phyloP scores from a whole-genome alignment of 108 stramenopile species.

The Fragilariopsis cylindrus region DNA sequence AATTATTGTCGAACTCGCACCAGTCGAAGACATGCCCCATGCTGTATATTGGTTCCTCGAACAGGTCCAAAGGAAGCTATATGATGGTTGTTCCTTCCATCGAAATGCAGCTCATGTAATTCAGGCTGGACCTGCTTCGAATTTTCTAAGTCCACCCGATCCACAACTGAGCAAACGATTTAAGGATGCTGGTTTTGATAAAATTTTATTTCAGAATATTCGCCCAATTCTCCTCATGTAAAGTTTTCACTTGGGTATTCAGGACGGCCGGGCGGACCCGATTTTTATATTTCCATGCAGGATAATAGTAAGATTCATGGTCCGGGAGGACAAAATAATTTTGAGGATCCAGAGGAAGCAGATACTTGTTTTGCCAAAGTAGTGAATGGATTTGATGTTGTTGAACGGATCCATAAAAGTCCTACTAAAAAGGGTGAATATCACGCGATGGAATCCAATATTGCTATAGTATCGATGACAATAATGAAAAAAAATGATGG shows the following conservation, averaged over 20 bases:
- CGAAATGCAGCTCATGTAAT: slow-evolving; percentile 81
- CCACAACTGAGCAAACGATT: slow-evolving; percentile 37
- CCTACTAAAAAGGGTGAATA: slow-evolving; percentile 29
- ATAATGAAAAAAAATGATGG: background rate
- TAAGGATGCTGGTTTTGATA: slow-evolving; percentile 35
- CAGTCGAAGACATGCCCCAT: slow-evolving; percentile 77
- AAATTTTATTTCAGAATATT: slow-evolving; percentile 83
- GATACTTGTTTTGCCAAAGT: slow-evolving; percentile 94
- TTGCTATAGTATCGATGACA: slow-evolving; percentile 40
- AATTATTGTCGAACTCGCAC: slow-evolving; percentile 70
- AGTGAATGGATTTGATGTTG: slow-evolving; percentile 50
- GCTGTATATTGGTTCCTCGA: slow-evolving; percentile 78
- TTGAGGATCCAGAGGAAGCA: slow-evolving; percentile 79
- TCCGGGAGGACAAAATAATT: slow-evolving; percentile 78
- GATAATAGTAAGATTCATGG: slow-evolving; percentile 88
- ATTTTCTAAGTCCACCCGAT: slow-evolving; percentile 43
- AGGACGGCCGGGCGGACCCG: slow-evolving; percentile 91
- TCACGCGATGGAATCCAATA: slow-evolving; percentile 29
- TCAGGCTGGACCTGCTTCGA: slow-evolving; percentile 62
- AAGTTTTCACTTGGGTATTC: slow-evolving; percentile 82
- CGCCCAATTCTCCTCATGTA: slow-evolving; percentile 63
- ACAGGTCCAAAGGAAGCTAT: slow-evolving; percentile 75
- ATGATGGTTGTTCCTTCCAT: slow-evolving; percentile 68
- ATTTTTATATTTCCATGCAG: slow-evolving; percentile 85
- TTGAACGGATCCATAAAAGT: slow-evolving; percentile 48